phyloP scores from a whole-genome alignment of 1,284 basidiomycete genomes.

The Ustilago xerochloae region DNA sequence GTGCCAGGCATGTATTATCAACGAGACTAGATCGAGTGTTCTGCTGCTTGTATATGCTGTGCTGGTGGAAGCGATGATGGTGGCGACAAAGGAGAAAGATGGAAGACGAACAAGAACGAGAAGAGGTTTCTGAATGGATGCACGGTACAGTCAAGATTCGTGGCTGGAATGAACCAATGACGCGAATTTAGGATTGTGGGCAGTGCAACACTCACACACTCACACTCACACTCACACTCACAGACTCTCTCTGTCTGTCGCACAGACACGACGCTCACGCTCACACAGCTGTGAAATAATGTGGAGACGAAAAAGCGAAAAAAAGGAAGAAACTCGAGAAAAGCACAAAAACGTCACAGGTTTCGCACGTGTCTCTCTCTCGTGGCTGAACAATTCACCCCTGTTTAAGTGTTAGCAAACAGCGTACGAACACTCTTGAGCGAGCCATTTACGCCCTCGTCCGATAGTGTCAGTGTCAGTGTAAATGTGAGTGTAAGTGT shows the following conservation, averaged over 20 bases:
- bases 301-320: neutral
- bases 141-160: neutral
- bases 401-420: too few relatives aligned
- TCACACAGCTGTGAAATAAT: too few relatives aligned
- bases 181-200: too few relatives aligned
- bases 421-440: too few relatives aligned
- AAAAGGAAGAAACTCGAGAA: neutral
- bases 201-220: neutral
- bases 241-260: too few relatives aligned
- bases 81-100: neutral
- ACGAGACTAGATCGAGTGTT: too few relatives aligned
- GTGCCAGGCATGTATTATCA: slow-evolving; percentile 56
- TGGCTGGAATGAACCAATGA: neutral
- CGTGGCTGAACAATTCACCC: too few relatives aligned
- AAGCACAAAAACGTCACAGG: neutral
- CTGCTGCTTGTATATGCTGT: neutral
- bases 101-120: neutral
- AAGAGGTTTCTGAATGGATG: neutral
- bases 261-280: too few relatives aligned
- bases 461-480: too few relatives aligned
- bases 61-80: neutral
- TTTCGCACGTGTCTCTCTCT: neutral
- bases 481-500: too few relatives aligned
- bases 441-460: too few relatives aligned
- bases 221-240: slow-evolving; percentile 2